A percentile compares a stretch with the other conserved stretches of the same genome.
phyloP scores from a whole-genome alignment of 2,329 filamentous ascomycete genomes.

The Calonectria pauciramosa region DNA sequence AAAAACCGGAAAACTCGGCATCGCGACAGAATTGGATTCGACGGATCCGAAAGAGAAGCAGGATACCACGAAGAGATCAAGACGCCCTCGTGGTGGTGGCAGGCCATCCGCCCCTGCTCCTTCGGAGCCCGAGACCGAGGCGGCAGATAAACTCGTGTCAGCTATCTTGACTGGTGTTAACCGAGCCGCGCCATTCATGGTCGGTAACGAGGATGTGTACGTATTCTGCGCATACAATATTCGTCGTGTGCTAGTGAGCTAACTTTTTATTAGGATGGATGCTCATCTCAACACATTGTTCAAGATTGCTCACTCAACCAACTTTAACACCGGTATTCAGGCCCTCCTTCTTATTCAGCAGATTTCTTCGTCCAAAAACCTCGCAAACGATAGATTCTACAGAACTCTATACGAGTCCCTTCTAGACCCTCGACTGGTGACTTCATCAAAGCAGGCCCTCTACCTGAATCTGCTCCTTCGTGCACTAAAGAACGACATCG shows the following conservation, averaged over 20 bases:
- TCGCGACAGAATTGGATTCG: constrained; percentile 61
- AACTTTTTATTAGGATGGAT: constrained; percentile 71
- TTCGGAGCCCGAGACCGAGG: constrained; percentile 73
- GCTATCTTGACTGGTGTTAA: constrained; percentile 95
- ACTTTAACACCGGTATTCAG: constrained; percentile 99
- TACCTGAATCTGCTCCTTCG: constrained; percentile 94
- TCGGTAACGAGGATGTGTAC: constrained; percentile 81
- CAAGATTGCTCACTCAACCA: constrained; percentile 95
- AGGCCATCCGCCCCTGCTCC: constrained; percentile 36
- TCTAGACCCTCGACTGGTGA: constrained; percentile 87
- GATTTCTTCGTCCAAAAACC: constrained; percentile 83
- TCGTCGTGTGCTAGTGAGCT: constrained; percentile 9
- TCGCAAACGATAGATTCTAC: constrained; percentile 92
- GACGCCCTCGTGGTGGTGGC: constrained; percentile 43
- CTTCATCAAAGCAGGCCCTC: constrained; percentile 93
- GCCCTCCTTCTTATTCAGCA: constrained; percentile 96
- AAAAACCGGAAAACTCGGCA: constrained; percentile 66
- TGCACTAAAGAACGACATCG: constrained; percentile 90
- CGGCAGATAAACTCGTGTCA: constrained; percentile 90
- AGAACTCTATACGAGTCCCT: constrained; percentile 95
- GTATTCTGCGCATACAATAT: not conserved
- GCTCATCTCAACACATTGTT: constrained; percentile 95
- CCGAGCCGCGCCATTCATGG: constrained; percentile 92
- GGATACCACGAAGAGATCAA: constrained; percentile 35
- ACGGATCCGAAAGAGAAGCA: constrained; percentile 50